Evolutionary conservation across 2,329 filamentous ascomycete species (phyloP).

Genomic region (Tolypocladium cylindrosporum): DNA sequence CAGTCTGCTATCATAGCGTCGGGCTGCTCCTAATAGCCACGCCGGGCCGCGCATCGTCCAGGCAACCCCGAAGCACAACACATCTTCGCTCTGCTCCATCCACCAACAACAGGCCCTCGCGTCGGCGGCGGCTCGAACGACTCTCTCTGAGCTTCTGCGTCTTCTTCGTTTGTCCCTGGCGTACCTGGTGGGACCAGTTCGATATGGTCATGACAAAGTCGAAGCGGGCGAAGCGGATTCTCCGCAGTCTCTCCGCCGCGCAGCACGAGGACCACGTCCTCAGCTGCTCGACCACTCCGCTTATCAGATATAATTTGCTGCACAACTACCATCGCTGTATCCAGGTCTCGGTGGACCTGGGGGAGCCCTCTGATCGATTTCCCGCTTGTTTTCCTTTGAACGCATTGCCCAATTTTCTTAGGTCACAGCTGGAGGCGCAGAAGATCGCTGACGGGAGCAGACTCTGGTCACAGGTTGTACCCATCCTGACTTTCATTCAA

Average conservation of each 20-base stretch:
- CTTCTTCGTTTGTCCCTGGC: not conserved
- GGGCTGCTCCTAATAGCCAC: not conserved
- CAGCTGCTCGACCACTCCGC: slow-evolving; percentile 16
- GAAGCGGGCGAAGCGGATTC: slow-evolving; percentile 23
- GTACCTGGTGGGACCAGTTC: slow-evolving; percentile 1
- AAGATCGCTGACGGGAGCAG: slow-evolving; percentile 18
- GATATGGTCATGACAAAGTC: slow-evolving; percentile 16
- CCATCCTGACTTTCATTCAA: slow-evolving; percentile 24
- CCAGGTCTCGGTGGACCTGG: slow-evolving; percentile 17
- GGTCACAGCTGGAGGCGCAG: slow-evolving; percentile 14
- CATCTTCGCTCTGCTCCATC: not conserved
- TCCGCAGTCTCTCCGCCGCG: slow-evolving; percentile 17
- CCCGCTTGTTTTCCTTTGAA: slow-evolving; percentile 6
- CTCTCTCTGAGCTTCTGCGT: not conserved
- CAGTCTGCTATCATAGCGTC: not conserved
- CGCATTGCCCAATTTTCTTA: slow-evolving; percentile 14
- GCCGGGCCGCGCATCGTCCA: not conserved
- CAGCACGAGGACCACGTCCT: slow-evolving; percentile 29
- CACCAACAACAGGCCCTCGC: not conserved
- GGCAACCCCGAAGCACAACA: not conserved
- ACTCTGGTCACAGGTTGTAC: slow-evolving; percentile 18
- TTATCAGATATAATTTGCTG: slow-evolving; percentile 20
- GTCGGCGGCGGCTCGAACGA: not conserved
- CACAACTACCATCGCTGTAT: slow-evolving; percentile 18
- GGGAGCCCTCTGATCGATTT: slow-evolving; percentile 16